Base-by-base conservation (phyloP, 805 yeast genomes). In the Starmerella stigmatis region DNA sequence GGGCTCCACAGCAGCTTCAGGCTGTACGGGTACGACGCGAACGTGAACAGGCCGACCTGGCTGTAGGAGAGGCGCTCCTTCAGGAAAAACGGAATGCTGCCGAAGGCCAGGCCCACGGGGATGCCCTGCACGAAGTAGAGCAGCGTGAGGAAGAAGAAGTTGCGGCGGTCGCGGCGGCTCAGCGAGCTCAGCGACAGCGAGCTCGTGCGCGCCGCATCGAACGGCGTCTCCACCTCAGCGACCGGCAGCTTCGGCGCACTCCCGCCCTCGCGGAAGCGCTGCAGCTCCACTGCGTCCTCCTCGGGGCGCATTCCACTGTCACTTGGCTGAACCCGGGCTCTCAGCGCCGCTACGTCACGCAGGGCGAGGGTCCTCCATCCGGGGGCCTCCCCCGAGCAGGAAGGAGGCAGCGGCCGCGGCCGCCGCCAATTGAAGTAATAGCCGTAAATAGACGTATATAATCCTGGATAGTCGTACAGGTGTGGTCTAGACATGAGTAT, bases 11-110 rank as follows among this genome's bases (percentile, higher is more conserved):
- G 64, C 46, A 92, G 72, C 62, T 92, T 92, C 53, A 92, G 66
- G 8, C 95, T 83, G 64, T 92, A 92, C 2, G 98, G 98, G 59
- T 92, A 92, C 3, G 96, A 78, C 0, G 97, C 96, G 51, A 92
- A 67, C 2, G 94, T 76, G 61, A 92, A 92, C 3, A 88, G 60
- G 1, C 97, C 98, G 7, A 92, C 83, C 57, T 88, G 94, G 0
- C 95, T 78, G 60, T 84, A 92, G 11, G 86, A 74, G 13, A 89
- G 71, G 46, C 81, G 78, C 4, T 89, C 74, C 60, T 92, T 92
- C 46, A 92, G 70, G 16, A 92, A 65, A 58, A 88, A 92, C 1
- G 98, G 98, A 10, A 92, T 73, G 1, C 94, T 79, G 2, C 98
- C 98, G 67, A 89, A 86, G 1, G 95, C 94, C 27, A 92, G 65